Conservation (phyloP, 2,329 filamentous ascomycete genomes). For the Colletotrichum nymphaeae region DNA sequence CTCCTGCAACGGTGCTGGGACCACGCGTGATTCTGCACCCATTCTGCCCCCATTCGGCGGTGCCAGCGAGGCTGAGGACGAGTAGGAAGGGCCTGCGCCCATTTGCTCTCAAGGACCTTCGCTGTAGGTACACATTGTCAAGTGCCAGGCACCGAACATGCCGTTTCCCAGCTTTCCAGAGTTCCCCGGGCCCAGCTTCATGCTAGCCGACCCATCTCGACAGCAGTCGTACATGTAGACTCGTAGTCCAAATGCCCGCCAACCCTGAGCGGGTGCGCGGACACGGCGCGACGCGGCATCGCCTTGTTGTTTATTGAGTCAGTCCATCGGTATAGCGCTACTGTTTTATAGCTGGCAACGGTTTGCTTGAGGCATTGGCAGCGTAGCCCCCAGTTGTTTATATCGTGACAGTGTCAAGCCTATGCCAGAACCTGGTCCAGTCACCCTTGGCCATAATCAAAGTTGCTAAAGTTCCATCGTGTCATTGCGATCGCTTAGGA, state of each 20-base stretch:
- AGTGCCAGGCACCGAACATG: slow-evolving; percentile 18
- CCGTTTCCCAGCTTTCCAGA: slow-evolving; percentile 3
- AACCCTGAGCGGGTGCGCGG: slow-evolving; percentile 1
- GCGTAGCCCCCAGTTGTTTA: slow-evolving; percentile 2
- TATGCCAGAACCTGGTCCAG: neutral
- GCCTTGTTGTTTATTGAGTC: slow-evolving; percentile 32
- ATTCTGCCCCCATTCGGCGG: neutral
- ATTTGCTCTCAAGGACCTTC: slow-evolving; percentile 5
- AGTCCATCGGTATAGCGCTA: slow-evolving; percentile 6
- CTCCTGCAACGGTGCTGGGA: slow-evolving; percentile 9
- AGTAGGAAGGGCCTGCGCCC: neutral
- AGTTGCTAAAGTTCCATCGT: neutral
- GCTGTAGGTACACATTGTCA: slow-evolving; percentile 9
- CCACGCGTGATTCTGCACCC: neutral
- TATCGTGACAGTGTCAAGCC: slow-evolving; percentile 11
- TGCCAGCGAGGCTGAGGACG: neutral
- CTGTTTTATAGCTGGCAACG: neutral
- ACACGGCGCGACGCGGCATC: slow-evolving; percentile 25
- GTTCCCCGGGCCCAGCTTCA: neutral
- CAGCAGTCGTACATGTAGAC: too few species aligned
- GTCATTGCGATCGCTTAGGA: slow-evolving; percentile 39
- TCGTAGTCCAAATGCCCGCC: neutral
- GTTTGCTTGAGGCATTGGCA: slow-evolving; percentile 1
- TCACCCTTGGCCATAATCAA: slow-evolving; percentile 10
- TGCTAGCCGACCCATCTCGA: neutral